phyloP scores from a whole-genome alignment of 331 rosid genomes.

The Rosa hybrid region DNA sequence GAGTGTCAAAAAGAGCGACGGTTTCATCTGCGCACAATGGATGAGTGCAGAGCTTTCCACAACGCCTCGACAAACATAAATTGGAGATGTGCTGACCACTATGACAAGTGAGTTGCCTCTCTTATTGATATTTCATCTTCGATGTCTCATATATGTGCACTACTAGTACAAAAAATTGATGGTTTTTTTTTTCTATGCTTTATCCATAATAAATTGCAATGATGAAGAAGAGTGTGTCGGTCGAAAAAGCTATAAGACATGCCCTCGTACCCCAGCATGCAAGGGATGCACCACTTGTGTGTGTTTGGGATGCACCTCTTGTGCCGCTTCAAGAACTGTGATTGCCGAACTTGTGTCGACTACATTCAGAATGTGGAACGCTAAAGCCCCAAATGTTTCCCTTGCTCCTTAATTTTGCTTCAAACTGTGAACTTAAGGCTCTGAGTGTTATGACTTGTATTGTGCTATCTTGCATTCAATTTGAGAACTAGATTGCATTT shows the following conservation, averaged over 20 bases:
- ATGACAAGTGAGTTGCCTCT: slow-evolving; percentile 35
- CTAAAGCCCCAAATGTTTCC: neutral
- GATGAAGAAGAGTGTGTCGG: slow-evolving; percentile 40
- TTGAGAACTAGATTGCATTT: no score
- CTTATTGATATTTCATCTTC: neutral
- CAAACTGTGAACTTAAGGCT: neutral
- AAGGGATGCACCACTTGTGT: slow-evolving; percentile 43
- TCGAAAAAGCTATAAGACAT: slow-evolving; percentile 31
- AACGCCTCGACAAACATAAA: slow-evolving; percentile 21
- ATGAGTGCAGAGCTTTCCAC: slow-evolving; percentile 35
- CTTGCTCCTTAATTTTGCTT: neutral
- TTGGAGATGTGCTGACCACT: slow-evolving; percentile 48
- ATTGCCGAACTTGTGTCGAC: slow-evolving; percentile 48
- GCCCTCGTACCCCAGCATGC: slow-evolving; percentile 31
- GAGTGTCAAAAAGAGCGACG: slow-evolving; percentile 42
- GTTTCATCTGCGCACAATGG: slow-evolving; percentile 29
- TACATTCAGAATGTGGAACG: slow-evolving; percentile 42
- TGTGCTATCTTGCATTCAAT: neutral
- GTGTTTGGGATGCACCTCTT: slow-evolving; percentile 45
- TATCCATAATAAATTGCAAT: slow-evolving; percentile 40
- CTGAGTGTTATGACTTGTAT: neutral
- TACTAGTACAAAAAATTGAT: no score
- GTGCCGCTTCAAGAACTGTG: slow-evolving; percentile 56
- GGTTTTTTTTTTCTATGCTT: neutral
- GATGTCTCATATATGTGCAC: neutral